Conservation (phyloP, 257 asterid species). For the Pogostemon cablin region DNA sequence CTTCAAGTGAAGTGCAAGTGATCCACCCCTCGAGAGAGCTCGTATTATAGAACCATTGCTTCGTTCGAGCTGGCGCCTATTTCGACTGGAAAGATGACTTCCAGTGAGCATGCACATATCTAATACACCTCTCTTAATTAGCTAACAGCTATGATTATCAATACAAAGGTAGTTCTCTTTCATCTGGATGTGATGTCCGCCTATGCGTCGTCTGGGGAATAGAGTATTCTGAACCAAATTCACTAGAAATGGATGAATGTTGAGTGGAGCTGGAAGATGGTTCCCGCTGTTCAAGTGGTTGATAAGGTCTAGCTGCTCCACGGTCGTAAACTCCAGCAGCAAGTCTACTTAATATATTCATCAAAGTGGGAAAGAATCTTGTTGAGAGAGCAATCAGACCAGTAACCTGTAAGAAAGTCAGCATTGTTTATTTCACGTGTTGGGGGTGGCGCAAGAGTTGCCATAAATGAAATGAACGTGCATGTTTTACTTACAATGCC, state of each 20-base stretch:
- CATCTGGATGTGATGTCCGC: slow-evolving; percentile 38
- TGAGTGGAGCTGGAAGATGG: slow-evolving; percentile 35
- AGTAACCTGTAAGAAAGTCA: slow-evolving; percentile 40
- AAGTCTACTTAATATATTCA: slow-evolving; percentile 48
- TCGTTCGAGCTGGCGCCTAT: neutral
- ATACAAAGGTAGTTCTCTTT: slow-evolving; percentile 27
- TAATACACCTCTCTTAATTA: neutral
- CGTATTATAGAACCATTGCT: neutral
- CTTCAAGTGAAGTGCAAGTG: neutral
- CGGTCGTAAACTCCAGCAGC: slow-evolving; percentile 35
- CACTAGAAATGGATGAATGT: slow-evolving; percentile 44
- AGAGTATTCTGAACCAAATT: slow-evolving; percentile 32
- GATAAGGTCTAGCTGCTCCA: slow-evolving; percentile 29
- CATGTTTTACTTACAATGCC: slow-evolving; percentile 52
- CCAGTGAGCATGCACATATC: neutral
- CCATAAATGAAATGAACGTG: neutral
- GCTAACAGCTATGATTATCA: neutral
- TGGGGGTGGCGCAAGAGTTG: neutral
- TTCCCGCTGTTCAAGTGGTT: slow-evolving; percentile 24
- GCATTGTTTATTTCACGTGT: neutral
- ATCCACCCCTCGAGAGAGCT: neutral
- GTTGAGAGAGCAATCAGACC: slow-evolving; percentile 50
- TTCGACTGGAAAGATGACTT: too few relatives aligned
- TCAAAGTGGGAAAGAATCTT: slow-evolving; percentile 50
- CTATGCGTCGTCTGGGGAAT: slow-evolving; percentile 36